Evolutionary conservation across 2,329 filamentous ascomycete genomes (phyloP), one percentile per base, ranked within the genome.

Genomic region (Aspergillus persii): DNA sequence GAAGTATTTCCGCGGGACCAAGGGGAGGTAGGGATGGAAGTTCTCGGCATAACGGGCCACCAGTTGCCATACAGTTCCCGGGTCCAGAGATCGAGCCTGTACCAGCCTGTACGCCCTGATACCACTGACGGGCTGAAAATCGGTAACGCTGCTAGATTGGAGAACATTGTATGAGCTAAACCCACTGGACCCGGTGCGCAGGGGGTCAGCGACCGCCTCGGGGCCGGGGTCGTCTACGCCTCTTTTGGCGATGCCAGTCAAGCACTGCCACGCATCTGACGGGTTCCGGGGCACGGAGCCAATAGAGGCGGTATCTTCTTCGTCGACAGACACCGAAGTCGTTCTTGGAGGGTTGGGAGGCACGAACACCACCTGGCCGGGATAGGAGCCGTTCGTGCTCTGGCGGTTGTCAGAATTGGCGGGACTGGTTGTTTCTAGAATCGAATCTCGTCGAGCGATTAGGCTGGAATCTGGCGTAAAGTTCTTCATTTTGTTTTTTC

Each of bases 1-100:
- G 63, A 88, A 84, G 48, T 86, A 84, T 62, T 83, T 81, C 41
- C 80, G 78, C 8, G 87, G 85, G 0, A 88, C 87, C 29, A 91
- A 76, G 0, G 89, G 88, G 57, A 89, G 89, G 74, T 87, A 90
- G 0, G 86, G 85, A 66, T 91, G 88, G 64, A 88, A 90, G 61
- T 86, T 81, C 58, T 86, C 79, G 57, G 84, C 84, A 65, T 88
- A 90, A 30, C 86, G 85, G 44, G 77, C 73, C 18, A 86, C 76
- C 46, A 86, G 74, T 62, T 81, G 77, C 63, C 80, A 81, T 39
- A 86, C 76, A 18, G 80, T 81, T 12, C 79, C 77, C 60, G 75
- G 68, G 76, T 84, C 77, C 71, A 79, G 67, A 70, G 71, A 74
- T n/a, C 74, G 72, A 44, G 77, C 72, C 31, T 79, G 76, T 2